Evolutionary conservation across 495 filamentous ascomycete genomes (phyloP).

Genomic region (Diplogelasinospora grovesii): DNA sequence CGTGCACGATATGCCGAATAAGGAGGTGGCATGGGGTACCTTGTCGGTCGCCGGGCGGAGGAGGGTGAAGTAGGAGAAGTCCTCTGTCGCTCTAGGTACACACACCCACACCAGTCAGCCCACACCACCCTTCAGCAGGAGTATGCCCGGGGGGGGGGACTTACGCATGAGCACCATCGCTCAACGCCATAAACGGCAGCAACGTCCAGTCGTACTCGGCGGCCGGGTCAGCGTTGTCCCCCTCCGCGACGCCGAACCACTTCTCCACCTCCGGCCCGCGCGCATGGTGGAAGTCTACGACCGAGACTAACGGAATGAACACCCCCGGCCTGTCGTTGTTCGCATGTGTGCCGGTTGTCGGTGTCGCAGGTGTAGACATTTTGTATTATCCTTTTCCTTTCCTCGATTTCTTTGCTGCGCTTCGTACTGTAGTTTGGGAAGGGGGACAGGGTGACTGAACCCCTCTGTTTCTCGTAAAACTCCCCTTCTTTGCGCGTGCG

Average conservation of each 20-base stretch:
- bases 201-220: slow-evolving; percentile 85
- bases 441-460: too few species aligned
- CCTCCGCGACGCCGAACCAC: slow-evolving; percentile 79
- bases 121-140: not conserved
- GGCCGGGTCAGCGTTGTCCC: slow-evolving; percentile 71
- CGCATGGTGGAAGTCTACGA: slow-evolving; percentile 97
- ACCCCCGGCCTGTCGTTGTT: slow-evolving; percentile 6
- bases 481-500: too few species aligned
- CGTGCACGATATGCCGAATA: slow-evolving; percentile 95
- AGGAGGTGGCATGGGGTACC: slow-evolving; percentile 64
- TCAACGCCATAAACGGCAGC: slow-evolving; percentile 95
- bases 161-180: slow-evolving; percentile 91
- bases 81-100: slow-evolving; percentile 70
- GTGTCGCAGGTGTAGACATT: slow-evolving; percentile 24
- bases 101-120: slow-evolving; percentile 3
- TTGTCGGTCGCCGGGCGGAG: slow-evolving; percentile 55
- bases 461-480: too few species aligned
- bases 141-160: slow-evolving; percentile 19
- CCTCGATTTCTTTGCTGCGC: too few species aligned
- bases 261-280: slow-evolving; percentile 90
- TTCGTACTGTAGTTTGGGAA: too few species aligned
- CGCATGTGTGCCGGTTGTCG: slow-evolving; percentile 14
- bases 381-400: too few species aligned
- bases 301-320: slow-evolving; percentile 65
- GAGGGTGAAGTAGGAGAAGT: slow-evolving; percentile 98